Evolutionary conservation across 331 rosid genomes (phyloP), one percentile per base, ranked within the genome.

Genomic region (Spiraea crenata): DNA sequence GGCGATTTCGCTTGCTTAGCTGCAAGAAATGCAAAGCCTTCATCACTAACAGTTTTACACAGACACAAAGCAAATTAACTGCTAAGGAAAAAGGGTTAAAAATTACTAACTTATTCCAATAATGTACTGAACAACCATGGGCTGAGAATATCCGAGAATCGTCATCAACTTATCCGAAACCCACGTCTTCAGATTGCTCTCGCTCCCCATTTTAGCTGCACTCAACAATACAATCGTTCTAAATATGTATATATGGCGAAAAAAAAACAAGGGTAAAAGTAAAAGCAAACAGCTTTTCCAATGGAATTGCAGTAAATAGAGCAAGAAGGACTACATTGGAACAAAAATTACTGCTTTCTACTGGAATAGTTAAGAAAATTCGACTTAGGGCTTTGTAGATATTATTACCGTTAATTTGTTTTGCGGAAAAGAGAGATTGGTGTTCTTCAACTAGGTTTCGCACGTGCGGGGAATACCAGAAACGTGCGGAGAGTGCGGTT

Each of bases 1-100:
- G 96, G 86, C 46, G 97, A 91, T 54, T 79, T 57, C 73, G 96
- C 95, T 85, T 89, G 88, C 73, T 89, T 89, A 20, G 93, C 98
- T 93, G 77, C 86, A 82, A 84, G 19, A 72, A 68, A 70, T 63
- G 41, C 44, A 60, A 72, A 44, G 8, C 20, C 60, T 54, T 42
- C 63, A 38, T 65, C 11, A 54, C 38, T 51, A 19, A 62, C 6
- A 56, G 14, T 25, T 42, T 44, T 7, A 37, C 25, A 57, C 35
- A n/a, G 56, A 67, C 50, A 40, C 8, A 39, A 6, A 41, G 35
- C 19, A 16, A 63, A 65, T 5, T 54, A 34, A 56, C 13, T 5
- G n/a, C 17, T 44, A 48, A 17, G 42, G 44, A 54, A 57, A 17
- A 56, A 47, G 55, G 62, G 50, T 38, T 35, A 72, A 47, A 80